Evolutionary conservation across 164 flowering plant genomes (phyloP), one percentile per base, ranked within the genome.

Genomic region (Hamamelis virginiana): DNA sequence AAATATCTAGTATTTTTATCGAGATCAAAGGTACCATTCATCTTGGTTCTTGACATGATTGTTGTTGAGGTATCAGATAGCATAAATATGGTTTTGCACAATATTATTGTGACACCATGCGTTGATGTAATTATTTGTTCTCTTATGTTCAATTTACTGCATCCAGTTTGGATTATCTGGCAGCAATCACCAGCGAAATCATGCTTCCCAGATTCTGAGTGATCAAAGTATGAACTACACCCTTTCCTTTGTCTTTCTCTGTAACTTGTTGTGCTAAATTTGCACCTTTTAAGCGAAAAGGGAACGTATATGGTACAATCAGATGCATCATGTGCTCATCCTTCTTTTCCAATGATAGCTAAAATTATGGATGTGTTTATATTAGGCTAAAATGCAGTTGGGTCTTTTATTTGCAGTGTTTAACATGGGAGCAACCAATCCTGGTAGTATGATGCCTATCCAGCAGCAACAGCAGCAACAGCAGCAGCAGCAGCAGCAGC

Each of bases 401-500:
- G 67, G 59, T 1, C 13, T 67, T 64, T 69, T 74, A 8, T 5
- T 63, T 71, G 61, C 88, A 94, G 98, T 91, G 88, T 94, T 83
- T 62, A 90, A 85, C 80, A 86, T 94, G 88, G 98, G 92, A 72
- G 80, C 80, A 18, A 65, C 80, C 33, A 92, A 86, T 78, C 68
- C 86, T 22, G 72, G 82, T 48, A 70, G 77, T 41, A 86, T 91
- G 94, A 85, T 87, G 88, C 82, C 80, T 1, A 75, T 84, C 69
- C 92, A 83, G 68, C 88, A 80, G 66, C 86, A 81, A 74, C 92
- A 86, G 61, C 87, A 84, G 65, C 87, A 74, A 38, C 69, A 52
- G 13, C 66, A 65, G 45, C 25, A 78, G 25, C 80, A 73, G 64
- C 88, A 83, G 67, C 90, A 81, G 53, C 83, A 80, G 62, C 88